Evolutionary conservation across 192 early-diverging fungal genomes (phyloP).

Genomic region (Phlyctochytrium planicorne): DNA sequence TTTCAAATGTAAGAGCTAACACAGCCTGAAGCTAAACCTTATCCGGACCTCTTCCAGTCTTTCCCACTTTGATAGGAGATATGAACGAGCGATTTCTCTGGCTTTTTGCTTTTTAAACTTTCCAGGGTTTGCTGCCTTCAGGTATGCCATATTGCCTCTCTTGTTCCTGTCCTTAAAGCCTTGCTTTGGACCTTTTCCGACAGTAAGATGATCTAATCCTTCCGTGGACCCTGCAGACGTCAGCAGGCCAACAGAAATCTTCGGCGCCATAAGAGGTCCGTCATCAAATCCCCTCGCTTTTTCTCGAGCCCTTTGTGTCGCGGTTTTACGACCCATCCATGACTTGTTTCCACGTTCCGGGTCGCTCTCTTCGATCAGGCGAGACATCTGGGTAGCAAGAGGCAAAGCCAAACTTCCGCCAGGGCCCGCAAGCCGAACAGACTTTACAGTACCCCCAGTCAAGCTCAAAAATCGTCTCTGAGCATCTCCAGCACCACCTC

Average conservation of each 20-base stretch:
- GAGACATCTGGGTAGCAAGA: neutral
- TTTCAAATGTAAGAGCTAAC: neutral
- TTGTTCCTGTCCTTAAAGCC: neutral
- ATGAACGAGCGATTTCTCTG: slow-evolving; percentile 22
- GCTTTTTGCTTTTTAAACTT: slow-evolving; percentile 24
- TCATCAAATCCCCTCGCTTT: neutral
- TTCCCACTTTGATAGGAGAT: slow-evolving; percentile 23
- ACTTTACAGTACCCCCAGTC: neutral
- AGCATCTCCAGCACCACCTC: slow-evolving; percentile 3
- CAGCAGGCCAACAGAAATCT: slow-evolving; percentile 2
- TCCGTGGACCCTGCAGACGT: neutral
- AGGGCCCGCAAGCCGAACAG: neutral
- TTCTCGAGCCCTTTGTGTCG: neutral
- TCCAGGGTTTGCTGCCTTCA: slow-evolving; percentile 22
- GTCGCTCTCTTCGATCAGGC: neutral
- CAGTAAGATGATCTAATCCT: neutral
- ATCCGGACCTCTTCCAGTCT: slow-evolving; percentile 22
- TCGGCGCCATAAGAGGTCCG: neutral
- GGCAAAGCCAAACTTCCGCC: neutral
- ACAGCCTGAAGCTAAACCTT: neutral
- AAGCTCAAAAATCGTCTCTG: neutral
- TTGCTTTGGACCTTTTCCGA: neutral
- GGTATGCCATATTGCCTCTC: neutral
- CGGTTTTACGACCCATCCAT: slow-evolving; percentile 7
- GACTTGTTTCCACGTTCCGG: neutral